Evolutionary conservation across 768 basidiomycete species (phyloP), one percentile per base, ranked within the genome.

Genomic region (Bullera alba): DNA sequence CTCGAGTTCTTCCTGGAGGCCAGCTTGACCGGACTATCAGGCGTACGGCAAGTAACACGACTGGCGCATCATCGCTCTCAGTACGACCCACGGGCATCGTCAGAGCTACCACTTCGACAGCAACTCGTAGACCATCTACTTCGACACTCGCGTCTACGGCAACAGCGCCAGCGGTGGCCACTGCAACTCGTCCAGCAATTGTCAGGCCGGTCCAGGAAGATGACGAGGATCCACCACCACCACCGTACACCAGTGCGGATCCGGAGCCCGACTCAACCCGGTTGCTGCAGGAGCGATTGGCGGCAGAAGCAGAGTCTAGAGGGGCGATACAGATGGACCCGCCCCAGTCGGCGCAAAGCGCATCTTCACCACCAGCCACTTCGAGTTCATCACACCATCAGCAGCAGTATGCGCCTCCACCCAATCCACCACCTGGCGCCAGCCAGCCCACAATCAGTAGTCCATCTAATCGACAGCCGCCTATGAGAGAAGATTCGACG

Each of bases 211-310:
- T n/a, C 35, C 54, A 7, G 30, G 53, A 48, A 1, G 60, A 59
- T 16, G 58, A 48, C 1, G 57, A 61, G 3, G 68, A 66, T 6
- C 60, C 51, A 12, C 66, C 70, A 2, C 70, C 70, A 0, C 70
- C 70, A 5, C 68, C 69, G 19, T 72, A 72, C 47, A 43, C 64
- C 6, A 42, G 58, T 16, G 42, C 55, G 38, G 70, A 72, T 54
- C 70, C 70, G 2, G 70, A 72, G 48, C 70, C 70, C 2, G 65
- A 68, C 23, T 52, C 60, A 2, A 72, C 70, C 2, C 22, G 64
- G n/a, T 45, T 59, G 23, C 48, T 72, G 6, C 53, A 69, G 32
- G 57, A 66, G 27, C 57, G 60, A 39, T 43, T 72, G 14, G 61
- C 65, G 3, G 58, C 65, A 6, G 67, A 60, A 48, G 65, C 65